phyloP scores from a whole-genome alignment of 2,329 filamentous ascomycete genomes.

The Fusarium beomiforme region DNA sequence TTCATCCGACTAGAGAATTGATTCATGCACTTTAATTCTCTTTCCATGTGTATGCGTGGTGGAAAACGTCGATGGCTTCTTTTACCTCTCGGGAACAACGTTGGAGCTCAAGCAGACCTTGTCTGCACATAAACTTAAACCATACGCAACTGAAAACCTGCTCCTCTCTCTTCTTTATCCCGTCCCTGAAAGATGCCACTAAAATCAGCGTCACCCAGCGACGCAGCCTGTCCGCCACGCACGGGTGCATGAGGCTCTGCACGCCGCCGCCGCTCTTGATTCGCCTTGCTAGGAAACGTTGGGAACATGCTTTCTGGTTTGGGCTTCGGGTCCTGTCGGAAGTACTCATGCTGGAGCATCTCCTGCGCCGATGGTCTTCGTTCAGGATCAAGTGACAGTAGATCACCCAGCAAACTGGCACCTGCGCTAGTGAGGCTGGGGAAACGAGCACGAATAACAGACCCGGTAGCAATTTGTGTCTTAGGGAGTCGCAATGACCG shows the following conservation, averaged over 20 bases:
- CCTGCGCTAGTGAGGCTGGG: slow-evolving; percentile 83
- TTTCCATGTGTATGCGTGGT: not conserved
- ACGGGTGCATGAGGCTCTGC: slow-evolving; percentile 83
- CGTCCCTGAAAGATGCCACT: slow-evolving; percentile 76
- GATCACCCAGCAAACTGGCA: slow-evolving; percentile 70
- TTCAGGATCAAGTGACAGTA: slow-evolving; percentile 80
- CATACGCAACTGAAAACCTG: slow-evolving; percentile 73
- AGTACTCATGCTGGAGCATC: slow-evolving; percentile 84
- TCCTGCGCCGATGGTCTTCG: slow-evolving; percentile 75
- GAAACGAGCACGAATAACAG: slow-evolving; percentile 79
- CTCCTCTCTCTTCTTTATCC: slow-evolving; percentile 71
- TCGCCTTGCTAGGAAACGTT: slow-evolving; percentile 95
- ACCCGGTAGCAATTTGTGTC: slow-evolving; percentile 52
- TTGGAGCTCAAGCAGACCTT: not conserved
- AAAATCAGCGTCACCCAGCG: slow-evolving; percentile 69
- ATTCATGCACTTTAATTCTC: not conserved
- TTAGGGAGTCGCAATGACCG: slow-evolving; percentile 77
- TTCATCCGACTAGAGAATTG: not conserved
- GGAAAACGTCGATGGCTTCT: not conserved
- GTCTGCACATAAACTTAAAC: slow-evolving; percentile 42
- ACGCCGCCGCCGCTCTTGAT: slow-evolving; percentile 82
- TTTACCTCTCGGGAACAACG: not conserved
- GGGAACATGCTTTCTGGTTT: slow-evolving; percentile 95
- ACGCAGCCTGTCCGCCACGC: slow-evolving; percentile 71
- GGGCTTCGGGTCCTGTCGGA: slow-evolving; percentile 86